Percentiles rank a stretch among this genome's conserved stretches.
phyloP scores from a whole-genome alignment of 345 rosid genomes.

The Hevea brasiliensis region DNA sequence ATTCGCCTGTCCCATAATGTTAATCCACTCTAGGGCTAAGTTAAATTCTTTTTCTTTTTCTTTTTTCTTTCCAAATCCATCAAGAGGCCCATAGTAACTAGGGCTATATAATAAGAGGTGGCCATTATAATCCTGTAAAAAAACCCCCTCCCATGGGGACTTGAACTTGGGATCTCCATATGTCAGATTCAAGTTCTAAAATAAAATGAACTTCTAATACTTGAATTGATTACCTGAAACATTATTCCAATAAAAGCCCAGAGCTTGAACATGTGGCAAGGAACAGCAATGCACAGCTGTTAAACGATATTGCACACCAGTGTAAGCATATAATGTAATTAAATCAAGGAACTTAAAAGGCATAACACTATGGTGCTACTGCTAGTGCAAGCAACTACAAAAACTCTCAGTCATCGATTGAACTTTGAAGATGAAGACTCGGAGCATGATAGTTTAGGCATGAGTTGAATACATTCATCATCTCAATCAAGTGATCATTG shows the following conservation, averaged over 20 bases:
- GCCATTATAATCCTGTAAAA: neutral
- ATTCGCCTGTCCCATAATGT: slow-evolving; percentile 1
- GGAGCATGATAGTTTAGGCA: neutral
- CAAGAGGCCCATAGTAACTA: neutral
- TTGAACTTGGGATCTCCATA: neutral
- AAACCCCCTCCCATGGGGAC: neutral
- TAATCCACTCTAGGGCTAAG: neutral
- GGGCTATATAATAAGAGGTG: neutral
- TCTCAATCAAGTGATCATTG: neutral
- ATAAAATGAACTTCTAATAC: neutral
- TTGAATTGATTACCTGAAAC: slow-evolving; percentile 66
- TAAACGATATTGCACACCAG: neutral
- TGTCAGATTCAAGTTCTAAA: neutral
- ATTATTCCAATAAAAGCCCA: slow-evolving; percentile 97
- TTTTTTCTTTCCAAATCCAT: neutral
- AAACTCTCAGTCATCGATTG: too few species aligned
- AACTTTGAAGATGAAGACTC: neutral
- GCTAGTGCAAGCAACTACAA: neutral
- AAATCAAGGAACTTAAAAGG: neutral
- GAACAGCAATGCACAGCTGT: slow-evolving; percentile 95
- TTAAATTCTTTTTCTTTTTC: too few species aligned
- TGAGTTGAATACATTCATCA: neutral
- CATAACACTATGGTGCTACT: neutral
- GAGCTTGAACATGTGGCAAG: slow-evolving; percentile 83
- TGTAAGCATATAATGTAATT: neutral